Conservation (phyloP, 768 basidiomycete species). For the Leccinum fibrillosum region DNA sequence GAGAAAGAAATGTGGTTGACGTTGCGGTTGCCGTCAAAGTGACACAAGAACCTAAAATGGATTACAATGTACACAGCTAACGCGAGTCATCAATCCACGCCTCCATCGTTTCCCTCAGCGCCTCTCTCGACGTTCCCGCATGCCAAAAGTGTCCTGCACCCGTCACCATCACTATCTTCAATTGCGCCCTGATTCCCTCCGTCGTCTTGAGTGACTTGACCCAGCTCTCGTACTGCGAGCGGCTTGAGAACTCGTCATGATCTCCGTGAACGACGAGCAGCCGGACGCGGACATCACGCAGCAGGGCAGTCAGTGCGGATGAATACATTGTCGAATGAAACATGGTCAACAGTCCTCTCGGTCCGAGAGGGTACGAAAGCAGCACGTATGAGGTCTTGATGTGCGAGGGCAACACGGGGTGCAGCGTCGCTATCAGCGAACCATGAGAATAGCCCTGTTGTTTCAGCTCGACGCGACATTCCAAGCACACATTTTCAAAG, state of each 20-base stretch:
- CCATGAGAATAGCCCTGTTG: conserved; percentile 82
- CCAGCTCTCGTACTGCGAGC: conserved; percentile 56
- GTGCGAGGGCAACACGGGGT: conserved; percentile 48
- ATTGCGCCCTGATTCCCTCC: conserved; percentile 22
- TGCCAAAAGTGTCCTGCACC: conserved; percentile 70
- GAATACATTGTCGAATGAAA: conserved; percentile 60
- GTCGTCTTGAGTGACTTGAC: conserved; percentile 33
- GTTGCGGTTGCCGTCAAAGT: conserved; percentile 27
- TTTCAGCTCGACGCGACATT: conserved; percentile 5
- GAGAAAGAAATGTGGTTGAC: conserved; percentile 17
- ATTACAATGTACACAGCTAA: too few relatives aligned
- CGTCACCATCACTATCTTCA: conserved; percentile 37
- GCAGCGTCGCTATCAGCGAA: conserved; percentile 65
- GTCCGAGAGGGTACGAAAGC: conserved; percentile 74
- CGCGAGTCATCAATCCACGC: conserved; percentile 12
- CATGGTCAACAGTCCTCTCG: conserved; percentile 63
- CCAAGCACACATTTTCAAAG: background rate
- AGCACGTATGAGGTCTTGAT: conserved; percentile 62
- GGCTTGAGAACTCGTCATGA: conserved; percentile 66
- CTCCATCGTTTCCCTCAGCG: conserved; percentile 19
- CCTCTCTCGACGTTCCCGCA: conserved; percentile 27
- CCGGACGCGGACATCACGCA: conserved; percentile 43
- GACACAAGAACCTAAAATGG: conserved; percentile 1
- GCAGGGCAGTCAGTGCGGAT: conserved; percentile 46
- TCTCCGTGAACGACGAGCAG: conserved; percentile 69